These are phyloP conservation scores for Aphanomyces stellatus DNA, from an alignment of 352 stramenopile genomes.

Conservation along the genomic window DNA sequence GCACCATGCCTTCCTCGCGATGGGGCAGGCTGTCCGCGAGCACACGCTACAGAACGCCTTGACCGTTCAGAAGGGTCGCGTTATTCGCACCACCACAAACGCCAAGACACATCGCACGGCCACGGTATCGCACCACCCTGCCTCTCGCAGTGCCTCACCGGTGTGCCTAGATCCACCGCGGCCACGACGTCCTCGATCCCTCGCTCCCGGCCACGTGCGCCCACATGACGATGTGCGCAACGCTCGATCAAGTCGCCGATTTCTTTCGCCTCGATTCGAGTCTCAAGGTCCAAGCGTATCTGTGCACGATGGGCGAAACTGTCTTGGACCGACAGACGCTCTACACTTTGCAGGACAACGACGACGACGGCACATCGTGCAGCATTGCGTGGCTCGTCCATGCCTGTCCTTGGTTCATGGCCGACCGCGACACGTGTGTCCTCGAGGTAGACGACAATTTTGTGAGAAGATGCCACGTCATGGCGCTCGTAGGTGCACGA, in stretches of 20 bases:
- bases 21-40: background rate
- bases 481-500: slow-evolving; percentile 44
- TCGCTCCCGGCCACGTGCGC: slow-evolving; percentile 1
- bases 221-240: slow-evolving; percentile 54
- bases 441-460: too few species aligned
- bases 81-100: slow-evolving; percentile 59
- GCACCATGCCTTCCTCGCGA: background rate
- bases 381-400: slow-evolving; percentile 68
- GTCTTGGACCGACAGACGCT: slow-evolving; percentile 73
- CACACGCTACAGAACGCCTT: background rate
- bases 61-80: slow-evolving; percentile 45
- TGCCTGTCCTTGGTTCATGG: slow-evolving; percentile 57
- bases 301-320: slow-evolving; percentile 23
- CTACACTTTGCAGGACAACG: slow-evolving; percentile 49
- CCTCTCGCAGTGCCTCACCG: too few species aligned
- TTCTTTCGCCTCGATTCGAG: slow-evolving; percentile 75
- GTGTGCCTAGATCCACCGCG: slow-evolving; percentile 12
- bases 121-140: too few species aligned
- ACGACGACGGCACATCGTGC: slow-evolving; percentile 57
- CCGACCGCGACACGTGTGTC: slow-evolving; percentile 73
- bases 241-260: slow-evolving; percentile 69
- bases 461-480: too few species aligned
- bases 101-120: slow-evolving; percentile 33
- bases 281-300: slow-evolving; percentile 31
- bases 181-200: background rate